Percentiles rank a stretch among this genome's conserved stretches.
These are phyloP conservation scores for Cerrena zonata DNA, from an alignment of 1,284 basidiomycete genomes.

Conservation along the genomic window DNA sequence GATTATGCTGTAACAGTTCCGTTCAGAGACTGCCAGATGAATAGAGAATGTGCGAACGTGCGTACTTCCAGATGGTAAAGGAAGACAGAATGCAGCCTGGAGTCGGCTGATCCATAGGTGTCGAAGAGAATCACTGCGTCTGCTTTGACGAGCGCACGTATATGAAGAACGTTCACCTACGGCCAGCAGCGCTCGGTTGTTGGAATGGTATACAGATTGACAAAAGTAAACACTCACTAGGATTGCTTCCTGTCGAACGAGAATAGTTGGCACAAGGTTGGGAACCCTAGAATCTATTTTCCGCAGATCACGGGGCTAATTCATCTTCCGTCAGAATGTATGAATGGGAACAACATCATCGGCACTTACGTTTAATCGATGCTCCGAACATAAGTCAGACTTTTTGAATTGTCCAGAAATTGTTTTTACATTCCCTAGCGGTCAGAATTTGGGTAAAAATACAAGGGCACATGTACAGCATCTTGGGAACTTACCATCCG, in stretches of 20 bases:
- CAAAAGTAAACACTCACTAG: conserved; percentile 47
- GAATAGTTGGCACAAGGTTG: conserved; percentile 90
- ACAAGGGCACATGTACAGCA: not conserved
- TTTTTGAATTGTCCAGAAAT: conserved; percentile 89
- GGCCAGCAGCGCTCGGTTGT: not conserved
- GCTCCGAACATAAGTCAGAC: conserved; percentile 81
- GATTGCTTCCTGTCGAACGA: conserved; percentile 83
- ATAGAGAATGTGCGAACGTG: conserved; percentile 7
- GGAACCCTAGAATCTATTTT: conserved; percentile 94
- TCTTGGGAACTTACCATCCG: conserved; percentile 46
- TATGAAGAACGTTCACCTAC: conserved; percentile 88
- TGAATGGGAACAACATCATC: conserved; percentile 7
- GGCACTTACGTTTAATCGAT: conserved; percentile 73
- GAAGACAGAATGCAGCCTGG: conserved; percentile 79
- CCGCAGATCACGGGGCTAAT: conserved; percentile 87
- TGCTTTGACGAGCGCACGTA: conserved; percentile 89
- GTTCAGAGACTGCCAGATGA: conserved; percentile 13
- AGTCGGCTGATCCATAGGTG: conserved; percentile 80
- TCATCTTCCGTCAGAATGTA: conserved; percentile 11
- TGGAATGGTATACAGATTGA: conserved; percentile 5
- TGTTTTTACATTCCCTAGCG: conserved; percentile 75
- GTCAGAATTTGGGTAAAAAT: conserved; percentile 20
- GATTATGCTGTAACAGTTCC: conserved; percentile 59
- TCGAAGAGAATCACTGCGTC: conserved; percentile 92
- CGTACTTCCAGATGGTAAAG: conserved; percentile 80